Evolutionary conservation across 495 filamentous ascomycete genomes (phyloP), one percentile per base, ranked within the genome.

Genomic region (Penicillium lagena): DNA sequence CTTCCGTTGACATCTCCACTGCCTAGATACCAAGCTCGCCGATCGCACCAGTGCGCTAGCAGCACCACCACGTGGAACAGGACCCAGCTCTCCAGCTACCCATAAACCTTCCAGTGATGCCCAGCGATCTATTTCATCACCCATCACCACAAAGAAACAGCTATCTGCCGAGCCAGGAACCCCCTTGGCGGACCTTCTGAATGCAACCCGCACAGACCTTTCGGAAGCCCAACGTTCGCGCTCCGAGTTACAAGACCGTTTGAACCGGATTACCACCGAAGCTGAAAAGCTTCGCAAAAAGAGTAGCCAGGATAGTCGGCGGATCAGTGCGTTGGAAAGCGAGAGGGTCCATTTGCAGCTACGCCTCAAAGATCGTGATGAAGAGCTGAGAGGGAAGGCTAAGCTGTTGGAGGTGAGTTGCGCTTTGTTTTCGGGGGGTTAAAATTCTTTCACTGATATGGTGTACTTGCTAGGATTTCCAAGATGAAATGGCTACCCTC

Each of bases 401-500:
- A 87, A 87, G 59, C 66, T 94, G 46, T 67, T 95, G 2, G 84
- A 88, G 66, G 84, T 34, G 32, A 34, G 10, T 34, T 34, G 7
- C 9, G 11, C 12, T 12, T n/a, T n/a, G n/a, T n/a, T n/a, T n/a
- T n/a, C n/a, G n/a, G n/a, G n/a, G n/a, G n/a, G 10, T 34, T 34
- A 6, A 34, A 34, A 4, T 3, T 34, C 32, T 34, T 7, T 43
- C 22, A 12, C 37, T 56, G 9, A 43, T 43, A 22, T 37, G 31
- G 43, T 43, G 51, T 34, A 47, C 42, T 12, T 45, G 11, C 15
- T 51, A 87, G 78, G 81, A 90, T 54, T 82, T 94, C 46, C 91
- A 96, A 63, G 90, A 96, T 63, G 91, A 97, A 56, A 78, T 93
- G 50, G 77, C 90, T 33, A 81, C 87, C 2, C 64, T 95, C 37